A percentile compares a stretch with the other conserved stretches of the same genome.
phyloP scores from a whole-genome alignment of 345 rosid species.

The Gossypium stocksii region DNA sequence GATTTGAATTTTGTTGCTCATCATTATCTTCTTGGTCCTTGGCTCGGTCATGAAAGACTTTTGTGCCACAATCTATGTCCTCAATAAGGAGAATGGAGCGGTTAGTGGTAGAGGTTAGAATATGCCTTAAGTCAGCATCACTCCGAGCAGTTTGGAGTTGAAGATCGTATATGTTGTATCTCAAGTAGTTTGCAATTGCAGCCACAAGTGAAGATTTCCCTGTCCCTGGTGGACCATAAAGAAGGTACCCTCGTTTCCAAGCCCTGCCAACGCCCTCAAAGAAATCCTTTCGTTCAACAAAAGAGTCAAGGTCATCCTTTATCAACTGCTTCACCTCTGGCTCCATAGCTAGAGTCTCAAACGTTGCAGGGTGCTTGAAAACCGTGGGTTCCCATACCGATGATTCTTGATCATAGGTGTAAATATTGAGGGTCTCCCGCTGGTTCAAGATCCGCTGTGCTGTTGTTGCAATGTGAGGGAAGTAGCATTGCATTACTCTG shows the following conservation, averaged over 20 bases:
- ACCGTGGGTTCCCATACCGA: slow-evolving; percentile 15
- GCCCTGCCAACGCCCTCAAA: slow-evolving; percentile 22
- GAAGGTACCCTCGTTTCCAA: slow-evolving; percentile 30
- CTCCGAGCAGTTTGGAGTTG: slow-evolving; percentile 19
- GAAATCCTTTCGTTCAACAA: slow-evolving; percentile 17
- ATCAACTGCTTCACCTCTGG: slow-evolving; percentile 3
- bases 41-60: slow-evolving; percentile 5
- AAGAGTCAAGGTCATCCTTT: slow-evolving; percentile 18
- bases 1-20: background rate
- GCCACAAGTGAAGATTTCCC: slow-evolving; percentile 23
- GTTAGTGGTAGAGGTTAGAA: slow-evolving; percentile 18
- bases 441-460: slow-evolving; percentile 6
- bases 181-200: slow-evolving; percentile 22
- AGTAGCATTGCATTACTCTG: background rate
- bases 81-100: slow-evolving; percentile 16
- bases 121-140: slow-evolving; percentile 20
- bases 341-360: slow-evolving; percentile 23
- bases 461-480: background rate
- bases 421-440: slow-evolving; percentile 28
- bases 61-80: slow-evolving; percentile 15
- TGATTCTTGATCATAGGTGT: slow-evolving; percentile 25
- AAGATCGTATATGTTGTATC: slow-evolving; percentile 24
- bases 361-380: slow-evolving; percentile 21
- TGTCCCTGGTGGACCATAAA: slow-evolving; percentile 24
- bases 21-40: slow-evolving; percentile 12